Evolutionary conservation across 2,329 filamentous ascomycete species (phyloP).

Genomic region (Neopestalotiopsis clavispora): DNA sequence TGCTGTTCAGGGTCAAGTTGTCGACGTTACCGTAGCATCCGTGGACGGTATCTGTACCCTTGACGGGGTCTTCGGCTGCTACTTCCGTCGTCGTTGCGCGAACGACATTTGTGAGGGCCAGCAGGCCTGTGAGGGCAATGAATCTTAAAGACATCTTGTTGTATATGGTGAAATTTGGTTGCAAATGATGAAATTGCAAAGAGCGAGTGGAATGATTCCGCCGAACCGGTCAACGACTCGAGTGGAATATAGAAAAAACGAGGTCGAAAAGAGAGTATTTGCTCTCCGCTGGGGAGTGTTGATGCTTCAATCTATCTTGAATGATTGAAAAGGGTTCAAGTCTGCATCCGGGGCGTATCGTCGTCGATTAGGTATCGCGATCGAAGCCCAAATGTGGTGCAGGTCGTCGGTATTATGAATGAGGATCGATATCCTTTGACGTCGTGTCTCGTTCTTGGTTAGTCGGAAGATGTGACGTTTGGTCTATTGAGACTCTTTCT

Average conservation of each 20-base stretch:
- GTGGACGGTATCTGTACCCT: constrained; percentile 47
- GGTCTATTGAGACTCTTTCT: constrained; percentile 12
- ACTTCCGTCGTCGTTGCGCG: constrained; percentile 32
- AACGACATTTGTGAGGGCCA: constrained; percentile 31
- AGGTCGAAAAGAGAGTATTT: constrained; percentile 5
- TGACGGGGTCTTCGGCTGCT: constrained; percentile 41
- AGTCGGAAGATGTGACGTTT: constrained; percentile 8
- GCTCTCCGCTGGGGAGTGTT: constrained; percentile 13
- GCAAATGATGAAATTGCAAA: constrained; percentile 19
- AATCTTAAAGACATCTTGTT: constrained; percentile 32
- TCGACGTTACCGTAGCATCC: constrained; percentile 56
- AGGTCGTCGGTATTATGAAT: constrained; percentile 5
- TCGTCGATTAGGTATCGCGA: neutral
- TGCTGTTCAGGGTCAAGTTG: constrained; percentile 37
- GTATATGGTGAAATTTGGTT: constrained; percentile 17
- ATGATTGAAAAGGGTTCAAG: neutral
- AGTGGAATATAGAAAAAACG: constrained; percentile 22
- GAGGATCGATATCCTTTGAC: constrained; percentile 4
- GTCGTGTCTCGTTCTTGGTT: neutral
- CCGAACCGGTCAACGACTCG: constrained; percentile 35
- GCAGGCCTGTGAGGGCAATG: constrained; percentile 29
- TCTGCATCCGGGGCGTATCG: constrained; percentile 7
- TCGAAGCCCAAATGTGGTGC: neutral
- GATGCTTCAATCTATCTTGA: neutral
- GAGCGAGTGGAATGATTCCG: constrained; percentile 24